Conservation (phyloP, 2,329 filamentous ascomycete genomes). For the Onygenales sp. region DNA sequence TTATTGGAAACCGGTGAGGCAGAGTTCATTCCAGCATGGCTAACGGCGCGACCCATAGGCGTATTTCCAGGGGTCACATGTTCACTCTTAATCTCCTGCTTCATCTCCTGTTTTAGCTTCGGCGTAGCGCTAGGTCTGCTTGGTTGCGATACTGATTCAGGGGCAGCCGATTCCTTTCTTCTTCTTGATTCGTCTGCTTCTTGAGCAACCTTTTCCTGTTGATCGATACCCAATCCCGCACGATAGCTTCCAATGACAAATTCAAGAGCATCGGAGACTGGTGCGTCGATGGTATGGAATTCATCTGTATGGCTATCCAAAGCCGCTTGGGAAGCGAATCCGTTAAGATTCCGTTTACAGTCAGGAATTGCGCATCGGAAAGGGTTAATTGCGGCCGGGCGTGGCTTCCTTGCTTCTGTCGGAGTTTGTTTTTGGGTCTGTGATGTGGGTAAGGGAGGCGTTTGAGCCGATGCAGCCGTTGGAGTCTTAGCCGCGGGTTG, state of each 20-base stretch:
- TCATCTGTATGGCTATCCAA: constrained; percentile 47
- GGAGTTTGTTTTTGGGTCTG: constrained; percentile 23
- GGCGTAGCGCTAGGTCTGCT: constrained; percentile 15
- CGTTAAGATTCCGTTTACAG: constrained; percentile 45
- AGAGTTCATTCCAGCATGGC: constrained; percentile 23
- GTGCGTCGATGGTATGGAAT: constrained; percentile 40
- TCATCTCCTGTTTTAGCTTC: constrained; percentile 11
- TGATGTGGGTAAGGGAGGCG: constrained; percentile 20
- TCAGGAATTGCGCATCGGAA: constrained; percentile 45
- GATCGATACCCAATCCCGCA: constrained; percentile 39
- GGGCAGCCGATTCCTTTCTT: constrained; percentile 7
- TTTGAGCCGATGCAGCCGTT: constrained; percentile 13
- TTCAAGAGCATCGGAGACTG: constrained; percentile 46
- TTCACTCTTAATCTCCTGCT: constrained; percentile 19
- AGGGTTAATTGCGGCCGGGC: constrained; percentile 32
- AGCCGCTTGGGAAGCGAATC: constrained; percentile 46
- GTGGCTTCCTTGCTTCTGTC: constrained; percentile 31
- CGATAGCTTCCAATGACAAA: constrained; percentile 47
- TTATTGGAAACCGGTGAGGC: constrained; percentile 25
- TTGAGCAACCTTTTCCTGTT: constrained; percentile 31
- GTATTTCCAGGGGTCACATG: constrained; percentile 21
- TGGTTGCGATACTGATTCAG: constrained; percentile 4
- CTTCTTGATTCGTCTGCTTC: constrained; percentile 12
- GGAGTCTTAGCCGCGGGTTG: constrained; percentile 24
- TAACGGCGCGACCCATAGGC: constrained; percentile 24